phyloP scores from a whole-genome alignment of 1,139 yeast genomes.

The Maudiozyma humilis region DNA sequence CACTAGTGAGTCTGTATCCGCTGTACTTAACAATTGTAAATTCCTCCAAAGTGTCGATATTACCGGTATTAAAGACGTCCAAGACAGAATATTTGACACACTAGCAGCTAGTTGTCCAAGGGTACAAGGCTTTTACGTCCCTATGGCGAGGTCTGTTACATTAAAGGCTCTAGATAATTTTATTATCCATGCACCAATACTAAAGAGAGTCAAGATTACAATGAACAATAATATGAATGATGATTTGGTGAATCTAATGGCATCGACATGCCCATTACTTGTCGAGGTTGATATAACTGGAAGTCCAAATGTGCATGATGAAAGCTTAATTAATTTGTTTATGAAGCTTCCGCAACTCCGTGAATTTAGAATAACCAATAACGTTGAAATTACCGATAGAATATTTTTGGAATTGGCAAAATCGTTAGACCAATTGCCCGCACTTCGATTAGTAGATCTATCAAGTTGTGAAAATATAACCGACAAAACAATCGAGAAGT shows the following conservation, averaged over 20 bases:
- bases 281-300: slow-evolving; percentile 88
- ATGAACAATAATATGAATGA: slow-evolving; percentile 65
- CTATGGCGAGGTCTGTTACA: slow-evolving; percentile 66
- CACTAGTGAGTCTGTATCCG: slow-evolving; percentile 52
- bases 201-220: slow-evolving; percentile 76
- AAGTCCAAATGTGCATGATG: slow-evolving; percentile 67
- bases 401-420: slow-evolving; percentile 29
- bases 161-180: slow-evolving; percentile 58
- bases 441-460: slow-evolving; percentile 71
- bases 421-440: slow-evolving; percentile 34
- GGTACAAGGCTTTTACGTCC: slow-evolving; percentile 84
- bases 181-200: slow-evolving; percentile 57
- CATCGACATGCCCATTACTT: slow-evolving; percentile 61
- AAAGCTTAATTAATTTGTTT: slow-evolving; percentile 53
- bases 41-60: slow-evolving; percentile 79
- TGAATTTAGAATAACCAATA: slow-evolving; percentile 75
- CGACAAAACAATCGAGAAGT: slow-evolving; percentile 65
- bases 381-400: slow-evolving; percentile 57
- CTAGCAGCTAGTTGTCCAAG: slow-evolving; percentile 65
- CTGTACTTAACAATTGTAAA: slow-evolving; percentile 55
- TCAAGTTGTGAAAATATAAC: slow-evolving; percentile 79
- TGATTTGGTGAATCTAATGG: slow-evolving; percentile 54
- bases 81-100: slow-evolving; percentile 62
- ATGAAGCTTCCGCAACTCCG: slow-evolving; percentile 59
- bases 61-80: slow-evolving; percentile 66